Conservation (phyloP, 208 protist genomes). For the Endotrypanum monterogeii region DNA sequence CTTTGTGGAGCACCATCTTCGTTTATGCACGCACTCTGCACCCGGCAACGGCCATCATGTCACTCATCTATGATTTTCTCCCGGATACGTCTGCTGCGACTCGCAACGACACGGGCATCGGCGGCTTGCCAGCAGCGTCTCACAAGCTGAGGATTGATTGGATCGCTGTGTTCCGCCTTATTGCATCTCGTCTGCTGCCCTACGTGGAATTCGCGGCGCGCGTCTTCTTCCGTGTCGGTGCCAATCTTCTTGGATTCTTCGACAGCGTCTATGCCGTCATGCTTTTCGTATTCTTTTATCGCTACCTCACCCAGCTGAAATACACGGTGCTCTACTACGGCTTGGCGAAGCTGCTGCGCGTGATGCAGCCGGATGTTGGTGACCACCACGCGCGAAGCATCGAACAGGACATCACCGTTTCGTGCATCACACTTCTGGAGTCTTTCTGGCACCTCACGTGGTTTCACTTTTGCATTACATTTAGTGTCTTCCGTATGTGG, state of each 20-base stretch:
- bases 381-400: slow-evolving; percentile 58
- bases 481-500: slow-evolving; percentile 46
- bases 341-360: slow-evolving; percentile 53
- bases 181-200: slow-evolving; percentile 33
- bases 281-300: slow-evolving; percentile 64
- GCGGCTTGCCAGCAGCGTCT: neutral
- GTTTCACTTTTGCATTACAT: slow-evolving; percentile 81
- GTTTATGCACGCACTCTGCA: slow-evolving; percentile 2
- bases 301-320: slow-evolving; percentile 65
- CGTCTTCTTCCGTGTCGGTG: slow-evolving; percentile 27
- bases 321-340: slow-evolving; percentile 79
- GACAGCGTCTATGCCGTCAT: slow-evolving; percentile 61
- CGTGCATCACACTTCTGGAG: slow-evolving; percentile 61
- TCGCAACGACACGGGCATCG: neutral
- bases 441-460: slow-evolving; percentile 77
- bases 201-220: slow-evolving; percentile 28
- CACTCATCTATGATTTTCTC: slow-evolving; percentile 21
- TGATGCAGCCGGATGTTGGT: slow-evolving; percentile 48
- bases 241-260: slow-evolving; percentile 57
- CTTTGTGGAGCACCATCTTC: slow-evolving; percentile 1
- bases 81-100: neutral
- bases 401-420: slow-evolving; percentile 71
- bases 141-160: slow-evolving; percentile 36
- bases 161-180: slow-evolving; percentile 34
- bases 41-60: slow-evolving; percentile 11